Conservation (phyloP, 2,329 filamentous ascomycete species). For the Lachnellula hyalina region DNA sequence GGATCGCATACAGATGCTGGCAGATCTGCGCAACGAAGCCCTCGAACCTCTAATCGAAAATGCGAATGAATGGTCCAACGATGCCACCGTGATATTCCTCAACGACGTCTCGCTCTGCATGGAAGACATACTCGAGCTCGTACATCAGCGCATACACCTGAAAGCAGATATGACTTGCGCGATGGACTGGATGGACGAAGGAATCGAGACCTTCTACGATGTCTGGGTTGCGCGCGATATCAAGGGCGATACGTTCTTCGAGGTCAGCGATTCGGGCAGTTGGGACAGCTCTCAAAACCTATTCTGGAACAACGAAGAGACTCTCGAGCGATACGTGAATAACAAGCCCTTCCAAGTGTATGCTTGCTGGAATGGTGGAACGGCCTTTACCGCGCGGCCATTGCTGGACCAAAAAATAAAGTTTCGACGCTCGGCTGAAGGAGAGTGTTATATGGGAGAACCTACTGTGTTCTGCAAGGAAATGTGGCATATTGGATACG, state of each 20-base stretch:
- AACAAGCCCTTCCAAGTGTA: slow-evolving; percentile 54
- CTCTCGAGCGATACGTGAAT: slow-evolving; percentile 31
- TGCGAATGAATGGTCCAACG: slow-evolving; percentile 23
- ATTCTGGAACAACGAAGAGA: slow-evolving; percentile 45
- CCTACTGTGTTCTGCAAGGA: slow-evolving; percentile 53
- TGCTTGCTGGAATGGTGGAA: slow-evolving; percentile 56
- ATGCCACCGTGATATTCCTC: slow-evolving; percentile 46
- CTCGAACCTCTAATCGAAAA: slow-evolving; percentile 39
- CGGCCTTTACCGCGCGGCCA: slow-evolving; percentile 43
- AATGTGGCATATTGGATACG: slow-evolving; percentile 45
- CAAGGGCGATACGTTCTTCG: slow-evolving; percentile 50
- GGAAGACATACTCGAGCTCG: slow-evolving; percentile 54
- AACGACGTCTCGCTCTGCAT: slow-evolving; percentile 48
- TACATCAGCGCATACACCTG: slow-evolving; percentile 42
- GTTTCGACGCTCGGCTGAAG: slow-evolving; percentile 39
- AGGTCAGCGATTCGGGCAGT: slow-evolving; percentile 42
- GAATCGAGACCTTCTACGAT: slow-evolving; percentile 48
- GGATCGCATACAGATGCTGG: slow-evolving; percentile 43
- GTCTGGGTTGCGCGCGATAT: slow-evolving; percentile 50
- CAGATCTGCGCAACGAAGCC: slow-evolving; percentile 48
- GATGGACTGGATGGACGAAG: slow-evolving; percentile 51
- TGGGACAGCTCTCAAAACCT: slow-evolving; percentile 46
- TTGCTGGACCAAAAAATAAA: slow-evolving; percentile 39
- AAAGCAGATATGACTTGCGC: slow-evolving; percentile 52
- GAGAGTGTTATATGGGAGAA: slow-evolving; percentile 50